Percentiles rank a stretch among this genome's conserved stretches.
Evolutionary conservation across 805 yeast species (phyloP).

Genomic region (Ogataea methylovora): DNA sequence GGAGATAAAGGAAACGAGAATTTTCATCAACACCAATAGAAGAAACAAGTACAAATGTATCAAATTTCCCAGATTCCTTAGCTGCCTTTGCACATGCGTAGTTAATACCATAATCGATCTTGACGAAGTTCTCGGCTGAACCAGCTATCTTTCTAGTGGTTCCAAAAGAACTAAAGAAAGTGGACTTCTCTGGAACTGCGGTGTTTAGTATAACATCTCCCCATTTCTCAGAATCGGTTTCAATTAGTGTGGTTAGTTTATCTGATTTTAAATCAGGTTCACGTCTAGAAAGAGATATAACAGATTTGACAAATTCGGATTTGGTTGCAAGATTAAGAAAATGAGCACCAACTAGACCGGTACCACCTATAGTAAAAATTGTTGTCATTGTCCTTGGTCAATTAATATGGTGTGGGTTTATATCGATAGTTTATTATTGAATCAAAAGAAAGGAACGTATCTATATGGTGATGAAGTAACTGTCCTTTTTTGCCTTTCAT

Average conservation of each 20-base stretch:
- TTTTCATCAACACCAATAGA: constrained; percentile 52
- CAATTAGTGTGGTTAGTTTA: constrained; percentile 31
- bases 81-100: constrained; percentile 66
- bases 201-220: constrained; percentile 24
- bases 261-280: constrained; percentile 20
- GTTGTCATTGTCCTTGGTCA: not conserved
- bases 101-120: constrained; percentile 72
- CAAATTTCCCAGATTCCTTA: constrained; percentile 51
- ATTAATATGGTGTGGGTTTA: too few species aligned
- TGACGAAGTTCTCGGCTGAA: constrained; percentile 56
- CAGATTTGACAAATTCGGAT: constrained; percentile 24
- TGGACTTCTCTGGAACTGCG: constrained; percentile 27
- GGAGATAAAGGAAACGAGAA: constrained; percentile 55
- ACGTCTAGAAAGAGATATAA: constrained; percentile 48
- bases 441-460: too few species aligned
- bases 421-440: too few species aligned
- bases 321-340: constrained; percentile 39
- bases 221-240: constrained; percentile 47
- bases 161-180: constrained; percentile 62
- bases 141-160: constrained; percentile 74
- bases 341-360: constrained; percentile 68
- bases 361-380: constrained; percentile 46
- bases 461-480: too few species aligned
- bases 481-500: too few species aligned
- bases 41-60: constrained; percentile 62